Conservation (phyloP, 768 basidiomycete species). For the Amanita jacksonii region DNA sequence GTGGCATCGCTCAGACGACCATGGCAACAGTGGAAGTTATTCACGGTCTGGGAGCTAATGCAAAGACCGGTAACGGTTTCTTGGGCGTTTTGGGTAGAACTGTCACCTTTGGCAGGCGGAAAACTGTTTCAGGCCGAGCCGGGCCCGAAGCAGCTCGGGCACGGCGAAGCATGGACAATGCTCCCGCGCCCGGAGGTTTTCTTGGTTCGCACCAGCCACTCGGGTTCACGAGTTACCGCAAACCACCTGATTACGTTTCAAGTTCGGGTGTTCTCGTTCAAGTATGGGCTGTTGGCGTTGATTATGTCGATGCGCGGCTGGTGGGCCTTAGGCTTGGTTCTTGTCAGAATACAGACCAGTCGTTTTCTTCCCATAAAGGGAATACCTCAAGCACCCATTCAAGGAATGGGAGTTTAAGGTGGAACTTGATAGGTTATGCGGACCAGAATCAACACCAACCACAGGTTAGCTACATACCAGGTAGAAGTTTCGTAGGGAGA, state of each 20-base stretch:
- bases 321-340: slow-evolving; percentile 38
- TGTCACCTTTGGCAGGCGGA: slow-evolving; percentile 11
- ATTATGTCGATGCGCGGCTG: slow-evolving; percentile 61
- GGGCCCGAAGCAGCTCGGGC: slow-evolving; percentile 13
- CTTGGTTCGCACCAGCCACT: slow-evolving; percentile 24
- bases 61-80: slow-evolving; percentile 11
- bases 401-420: slow-evolving; percentile 13
- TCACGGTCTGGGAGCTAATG: slow-evolving; percentile 34
- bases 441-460: slow-evolving; percentile 12
- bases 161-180: slow-evolving; percentile 5
- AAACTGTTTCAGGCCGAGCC: slow-evolving; percentile 10
- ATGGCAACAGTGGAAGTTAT: slow-evolving; percentile 86
- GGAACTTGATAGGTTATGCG: slow-evolving; percentile 3
- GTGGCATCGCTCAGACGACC: slow-evolving; percentile 75
- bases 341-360: slow-evolving; percentile 11
- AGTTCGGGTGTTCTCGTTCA: slow-evolving; percentile 69
- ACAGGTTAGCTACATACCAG: slow-evolving; percentile 75
- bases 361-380: slow-evolving; percentile 3
- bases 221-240: slow-evolving; percentile 61
- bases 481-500: slow-evolving; percentile 78
- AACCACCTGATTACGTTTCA: slow-evolving; percentile 67
- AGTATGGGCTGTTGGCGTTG: slow-evolving; percentile 84
- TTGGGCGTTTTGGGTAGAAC: slow-evolving; percentile 10
- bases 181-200: slow-evolving; percentile 16
- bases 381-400: slow-evolving; percentile 7